Conservation (phyloP, 495 filamentous ascomycete species). For the Penicillium paradoxum region DNA sequence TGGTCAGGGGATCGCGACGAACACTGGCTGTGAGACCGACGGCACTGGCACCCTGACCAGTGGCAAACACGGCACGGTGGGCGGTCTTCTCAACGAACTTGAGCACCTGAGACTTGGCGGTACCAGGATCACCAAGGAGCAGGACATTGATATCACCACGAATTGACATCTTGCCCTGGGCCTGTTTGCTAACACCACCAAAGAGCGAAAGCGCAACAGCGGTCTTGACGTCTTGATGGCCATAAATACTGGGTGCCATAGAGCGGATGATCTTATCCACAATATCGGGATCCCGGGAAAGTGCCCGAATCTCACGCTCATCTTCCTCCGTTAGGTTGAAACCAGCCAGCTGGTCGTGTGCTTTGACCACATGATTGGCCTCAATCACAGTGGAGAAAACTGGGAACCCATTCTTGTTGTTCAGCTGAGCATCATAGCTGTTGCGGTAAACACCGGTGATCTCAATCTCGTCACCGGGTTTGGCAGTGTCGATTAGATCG, state of each 20-base stretch:
- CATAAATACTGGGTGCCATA: constrained; percentile 96
- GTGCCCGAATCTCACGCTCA: constrained; percentile 81
- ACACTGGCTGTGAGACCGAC: constrained; percentile 98
- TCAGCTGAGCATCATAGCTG: constrained; percentile 95
- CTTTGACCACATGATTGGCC: constrained; percentile 94
- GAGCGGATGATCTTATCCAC: constrained; percentile 92
- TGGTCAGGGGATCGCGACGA: constrained; percentile 89
- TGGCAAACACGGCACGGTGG: constrained; percentile 95
- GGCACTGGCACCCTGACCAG: constrained; percentile 93
- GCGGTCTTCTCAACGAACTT: constrained; percentile 99
- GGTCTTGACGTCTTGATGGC: constrained; percentile 96
- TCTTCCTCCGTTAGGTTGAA: constrained; percentile 96
- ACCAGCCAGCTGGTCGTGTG: constrained; percentile 95
- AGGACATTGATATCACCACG: constrained; percentile 98
- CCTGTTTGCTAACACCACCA: constrained; percentile 87
- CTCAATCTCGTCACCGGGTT: constrained; percentile 97
- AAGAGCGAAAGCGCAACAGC: constrained; percentile 92
- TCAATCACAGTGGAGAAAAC: constrained; percentile 98
- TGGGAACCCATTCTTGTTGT: constrained; percentile 98
- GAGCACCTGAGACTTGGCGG: constrained; percentile 95
- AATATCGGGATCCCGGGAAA: constrained; percentile 85
- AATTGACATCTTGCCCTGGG: constrained; percentile 80
- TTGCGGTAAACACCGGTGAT: constrained; percentile 97
- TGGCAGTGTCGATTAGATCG: constrained; percentile 94
- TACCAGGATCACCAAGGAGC: constrained; percentile 94